Percentiles rank a stretch among this genome's conserved stretches.
phyloP scores from a whole-genome alignment of 2,329 filamentous ascomycete species.

The Diplodia sapinea region DNA sequence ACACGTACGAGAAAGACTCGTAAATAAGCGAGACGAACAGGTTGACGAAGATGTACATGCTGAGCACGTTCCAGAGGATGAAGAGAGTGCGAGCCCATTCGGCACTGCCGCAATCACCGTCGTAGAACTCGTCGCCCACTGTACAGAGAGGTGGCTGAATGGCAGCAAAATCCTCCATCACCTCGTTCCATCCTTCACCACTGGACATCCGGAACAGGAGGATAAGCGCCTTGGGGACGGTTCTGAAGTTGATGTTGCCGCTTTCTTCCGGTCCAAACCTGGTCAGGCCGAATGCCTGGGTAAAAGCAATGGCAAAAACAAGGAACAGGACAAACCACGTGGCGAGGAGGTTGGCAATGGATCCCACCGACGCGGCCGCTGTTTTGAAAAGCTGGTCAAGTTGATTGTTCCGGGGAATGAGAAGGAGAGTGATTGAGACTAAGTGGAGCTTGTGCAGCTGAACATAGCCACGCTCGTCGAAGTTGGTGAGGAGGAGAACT shows the following conservation, averaged over 20 bases:
- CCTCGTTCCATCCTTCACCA: constrained; percentile 93
- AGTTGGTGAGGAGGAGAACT: constrained; percentile 72
- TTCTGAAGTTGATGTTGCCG: constrained; percentile 88
- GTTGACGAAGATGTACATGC: constrained; percentile 99
- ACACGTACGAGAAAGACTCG: constrained; percentile 99
- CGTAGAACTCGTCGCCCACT: constrained; percentile 71
- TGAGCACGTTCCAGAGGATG: constrained; percentile 97
- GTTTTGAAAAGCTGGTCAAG: constrained; percentile 99
- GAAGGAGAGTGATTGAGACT: constrained; percentile 83
- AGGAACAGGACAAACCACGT: constrained; percentile 98
- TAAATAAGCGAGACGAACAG: constrained; percentile 98
- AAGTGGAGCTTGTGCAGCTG: constrained; percentile 94
- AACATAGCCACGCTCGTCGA: constrained; percentile 64
- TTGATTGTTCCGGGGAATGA: constrained; percentile 96
- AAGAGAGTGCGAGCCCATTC: constrained; percentile 89
- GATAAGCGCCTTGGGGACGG: constrained; percentile 90
- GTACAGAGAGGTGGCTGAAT: constrained; percentile 84
- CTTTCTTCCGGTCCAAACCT: constrained; percentile 77
- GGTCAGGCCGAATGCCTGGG: constrained; percentile 93
- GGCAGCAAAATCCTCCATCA: constrained; percentile 94
- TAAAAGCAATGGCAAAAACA: constrained; percentile 94
- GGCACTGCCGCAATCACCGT: constrained; percentile 90
- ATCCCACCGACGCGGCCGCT: constrained; percentile 87
- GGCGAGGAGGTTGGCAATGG: constrained; percentile 88
- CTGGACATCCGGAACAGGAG: constrained; percentile 91